Evolutionary conservation across 2,329 filamentous ascomycete species (phyloP).

Genomic region (Botrytis fabae): DNA sequence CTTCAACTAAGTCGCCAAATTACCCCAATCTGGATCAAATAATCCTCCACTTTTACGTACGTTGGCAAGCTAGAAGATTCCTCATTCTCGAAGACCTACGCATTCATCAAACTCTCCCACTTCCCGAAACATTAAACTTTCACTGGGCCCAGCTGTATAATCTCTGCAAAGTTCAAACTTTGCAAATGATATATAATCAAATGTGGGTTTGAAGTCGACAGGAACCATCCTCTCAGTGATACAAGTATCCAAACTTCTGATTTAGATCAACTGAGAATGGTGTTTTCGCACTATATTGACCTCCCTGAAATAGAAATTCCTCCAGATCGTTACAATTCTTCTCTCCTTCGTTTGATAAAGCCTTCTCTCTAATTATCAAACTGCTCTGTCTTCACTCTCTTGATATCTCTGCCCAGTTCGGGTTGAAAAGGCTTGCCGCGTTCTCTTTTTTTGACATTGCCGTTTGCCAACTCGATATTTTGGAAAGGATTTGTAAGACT

Average conservation of each 20-base stretch:
- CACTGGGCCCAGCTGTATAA: neutral
- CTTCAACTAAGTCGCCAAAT: neutral
- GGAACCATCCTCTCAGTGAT: neutral
- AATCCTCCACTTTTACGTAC: neutral
- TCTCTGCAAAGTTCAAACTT: neutral
- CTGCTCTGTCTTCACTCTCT: neutral
- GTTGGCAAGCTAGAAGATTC: neutral
- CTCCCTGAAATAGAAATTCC: neutral
- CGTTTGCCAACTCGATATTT: neutral
- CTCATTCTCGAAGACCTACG: no score
- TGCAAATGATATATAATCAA: neutral
- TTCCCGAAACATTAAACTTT: neutral
- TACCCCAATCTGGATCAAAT: neutral
- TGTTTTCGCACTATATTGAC: neutral
- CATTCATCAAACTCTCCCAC: neutral
- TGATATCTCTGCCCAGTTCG: neutral
- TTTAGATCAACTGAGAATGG: neutral
- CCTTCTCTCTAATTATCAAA: neutral
- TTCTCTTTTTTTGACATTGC: neutral
- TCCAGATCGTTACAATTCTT: neutral
- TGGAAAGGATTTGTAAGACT: neutral
- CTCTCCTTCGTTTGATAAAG: neutral
- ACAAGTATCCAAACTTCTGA: neutral
- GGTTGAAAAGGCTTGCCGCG: neutral
- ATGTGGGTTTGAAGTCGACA: neutral